phyloP scores from a whole-genome alignment of 257 asterid species.

The Mitragyna speciosa region DNA sequence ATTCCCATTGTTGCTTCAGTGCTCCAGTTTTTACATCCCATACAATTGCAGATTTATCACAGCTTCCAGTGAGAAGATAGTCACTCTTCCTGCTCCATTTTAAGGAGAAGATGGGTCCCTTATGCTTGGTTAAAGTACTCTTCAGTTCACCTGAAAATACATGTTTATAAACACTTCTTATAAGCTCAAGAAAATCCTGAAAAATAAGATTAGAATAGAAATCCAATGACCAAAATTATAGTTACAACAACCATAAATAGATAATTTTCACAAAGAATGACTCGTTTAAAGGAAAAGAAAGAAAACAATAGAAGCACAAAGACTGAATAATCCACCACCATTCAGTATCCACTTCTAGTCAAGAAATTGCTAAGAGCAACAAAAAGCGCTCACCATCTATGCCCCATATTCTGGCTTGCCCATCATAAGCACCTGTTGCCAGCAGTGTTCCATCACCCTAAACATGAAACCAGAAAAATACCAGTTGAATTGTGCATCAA shows the following conservation, averaged over 20 bases:
- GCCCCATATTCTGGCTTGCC: constrained; percentile 38
- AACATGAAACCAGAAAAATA: not conserved
- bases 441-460: constrained; percentile 36
- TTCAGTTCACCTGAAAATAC: constrained; percentile 27
- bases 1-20: constrained; percentile 27
- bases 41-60: constrained; percentile 30
- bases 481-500: not conserved
- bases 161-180: not conserved
- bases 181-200: not conserved
- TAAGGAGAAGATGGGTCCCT: constrained; percentile 31
- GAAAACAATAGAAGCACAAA: not conserved
- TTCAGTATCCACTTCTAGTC: not conserved
- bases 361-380: not conserved
- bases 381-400: constrained; percentile 28
- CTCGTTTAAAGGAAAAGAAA: not conserved
- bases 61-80: constrained; percentile 35
- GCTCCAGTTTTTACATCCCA: constrained; percentile 33
- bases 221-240: not conserved
- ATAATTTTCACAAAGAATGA: not conserved
- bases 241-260: not conserved
- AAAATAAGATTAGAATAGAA: not conserved
- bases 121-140: constrained; percentile 29
- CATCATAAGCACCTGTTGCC: constrained; percentile 38
- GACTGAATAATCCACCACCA: not conserved
- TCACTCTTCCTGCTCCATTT: constrained; percentile 38